Conservation (phyloP, 1,139 yeast genomes). For the Yamadazyma sp. region DNA sequence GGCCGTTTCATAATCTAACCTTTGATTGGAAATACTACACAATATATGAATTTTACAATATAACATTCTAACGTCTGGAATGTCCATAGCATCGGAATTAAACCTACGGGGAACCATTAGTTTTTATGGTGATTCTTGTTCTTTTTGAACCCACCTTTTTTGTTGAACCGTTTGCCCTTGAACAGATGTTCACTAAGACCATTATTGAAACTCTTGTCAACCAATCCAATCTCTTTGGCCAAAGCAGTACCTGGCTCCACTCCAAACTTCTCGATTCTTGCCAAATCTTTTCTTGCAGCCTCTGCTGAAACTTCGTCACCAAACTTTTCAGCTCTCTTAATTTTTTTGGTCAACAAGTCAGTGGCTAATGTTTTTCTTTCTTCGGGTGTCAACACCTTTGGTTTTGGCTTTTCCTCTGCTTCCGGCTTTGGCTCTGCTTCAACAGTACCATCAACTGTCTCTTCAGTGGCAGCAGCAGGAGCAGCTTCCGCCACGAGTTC, state of each 20-base stretch:
- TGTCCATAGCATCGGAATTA: too few species aligned
- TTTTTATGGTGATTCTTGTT: neutral
- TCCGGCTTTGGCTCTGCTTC: too few species aligned
- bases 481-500: slow-evolving; percentile 12
- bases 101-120: too few species aligned
- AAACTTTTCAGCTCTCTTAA: slow-evolving; percentile 74
- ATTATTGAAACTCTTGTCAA: slow-evolving; percentile 30
- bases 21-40: neutral
- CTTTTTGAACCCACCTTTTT: slow-evolving; percentile 7
- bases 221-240: slow-evolving; percentile 66
- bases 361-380: slow-evolving; percentile 70
- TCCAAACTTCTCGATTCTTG: slow-evolving; percentile 82
- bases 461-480: neutral
- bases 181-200: slow-evolving; percentile 18
- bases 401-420: slow-evolving; percentile 27
- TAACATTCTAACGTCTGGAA: too few species aligned
- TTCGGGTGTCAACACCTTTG: slow-evolving; percentile 56
- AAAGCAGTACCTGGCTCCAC: slow-evolving; percentile 66
- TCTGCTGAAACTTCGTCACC: slow-evolving; percentile 60
- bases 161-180: slow-evolving; percentile 16
- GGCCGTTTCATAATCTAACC: too few species aligned
- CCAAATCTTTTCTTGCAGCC: slow-evolving; percentile 57
- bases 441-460: too few species aligned
- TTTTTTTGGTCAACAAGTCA: slow-evolving; percentile 64
- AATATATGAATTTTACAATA: neutral